Base-by-base conservation (phyloP, 2,329 filamentous ascomycete species). In the Pseudopithomyces maydicus region DNA sequence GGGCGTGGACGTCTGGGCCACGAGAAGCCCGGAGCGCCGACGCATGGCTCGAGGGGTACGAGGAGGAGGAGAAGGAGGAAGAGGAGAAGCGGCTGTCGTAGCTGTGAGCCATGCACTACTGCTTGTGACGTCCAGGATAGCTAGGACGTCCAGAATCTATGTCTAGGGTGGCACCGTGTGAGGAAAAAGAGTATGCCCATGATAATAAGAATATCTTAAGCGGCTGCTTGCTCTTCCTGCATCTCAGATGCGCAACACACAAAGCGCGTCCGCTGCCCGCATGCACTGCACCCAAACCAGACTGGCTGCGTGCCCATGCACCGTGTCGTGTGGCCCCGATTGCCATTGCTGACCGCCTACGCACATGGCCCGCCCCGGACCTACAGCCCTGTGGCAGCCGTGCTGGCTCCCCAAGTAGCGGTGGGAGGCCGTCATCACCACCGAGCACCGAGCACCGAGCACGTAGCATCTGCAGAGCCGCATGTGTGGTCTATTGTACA, bases 71-170 rank as follows among this genome's bases (percentile, higher is more conserved):
- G n/a, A n/a, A n/a, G n/a, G n/a, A n/a, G n/a, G n/a, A n/a, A n/a
- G n/a, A n/a, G n/a, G n/a, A n/a, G n/a, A n/a, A 58, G 48, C 55
- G 62, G 63, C 62, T 57, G 63, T 69, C 62, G 65, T 71, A 56
- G 51, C 52, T 53, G 59, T 64, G 64, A 59, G 66, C 64, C 66
- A 69, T 68, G 58, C 61, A 60, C 52, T 39, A 39, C 6, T 38
- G 44, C 19, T 26, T 42, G 42, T 41, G 19, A 8, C 17, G 29
- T 23, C 14, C 3, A 35, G 29, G 26, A 33, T 35, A 32, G 17
- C 23, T 17, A 56, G 44, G 41, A 29, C 20, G 35, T n/a, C 22
- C 23, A 17, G 26, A 43, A 41, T 38, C 46, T 26, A 45, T 54
- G 35, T 12, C 53, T 38, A 26, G 51, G 53, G 56, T 59, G 17